A percentile compares a stretch with the other conserved stretches of the same genome.
Conservation (phyloP, 1,284 basidiomycete species). For the Exobasidium cylindrosporum region DNA sequence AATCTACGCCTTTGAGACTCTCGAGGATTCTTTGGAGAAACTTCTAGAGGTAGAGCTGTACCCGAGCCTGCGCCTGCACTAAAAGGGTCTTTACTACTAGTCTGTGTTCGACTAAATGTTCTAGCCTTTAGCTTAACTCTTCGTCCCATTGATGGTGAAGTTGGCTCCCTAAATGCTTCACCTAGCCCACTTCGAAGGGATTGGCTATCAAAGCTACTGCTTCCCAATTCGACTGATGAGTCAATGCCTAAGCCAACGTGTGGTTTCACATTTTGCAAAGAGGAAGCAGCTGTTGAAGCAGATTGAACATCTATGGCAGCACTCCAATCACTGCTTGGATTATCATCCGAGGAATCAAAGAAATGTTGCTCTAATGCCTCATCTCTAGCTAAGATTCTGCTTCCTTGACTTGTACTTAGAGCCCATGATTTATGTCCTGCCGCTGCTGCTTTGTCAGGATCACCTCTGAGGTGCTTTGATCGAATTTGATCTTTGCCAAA, state of each 20-base stretch:
- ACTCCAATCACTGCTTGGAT: background rate
- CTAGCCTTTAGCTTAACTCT: conserved; percentile 9
- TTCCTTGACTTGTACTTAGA: background rate
- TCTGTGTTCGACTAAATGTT: conserved; percentile 21
- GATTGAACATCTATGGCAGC: background rate
- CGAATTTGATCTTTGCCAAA: conserved; percentile 15
- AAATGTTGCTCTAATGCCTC: conserved; percentile 4
- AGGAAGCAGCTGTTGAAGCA: background rate
- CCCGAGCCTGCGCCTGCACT: conserved; percentile 17
- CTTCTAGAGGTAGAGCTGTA: background rate
- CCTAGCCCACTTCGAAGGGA: conserved; percentile 5
- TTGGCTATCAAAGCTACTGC: conserved; percentile 18
- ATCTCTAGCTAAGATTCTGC: background rate
- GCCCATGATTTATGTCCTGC: background rate
- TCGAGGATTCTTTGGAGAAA: conserved; percentile 10
- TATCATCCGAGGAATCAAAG: conserved; percentile 10
- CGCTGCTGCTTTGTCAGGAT: background rate
- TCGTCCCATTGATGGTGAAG: conserved; percentile 10
- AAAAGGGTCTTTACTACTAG: conserved; percentile 24
- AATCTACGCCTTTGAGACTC: conserved; percentile 6
- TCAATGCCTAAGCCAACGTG: conserved; percentile 20
- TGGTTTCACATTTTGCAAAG: background rate
- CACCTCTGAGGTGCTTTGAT: conserved; percentile 11
- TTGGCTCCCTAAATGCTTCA: conserved; percentile 9
- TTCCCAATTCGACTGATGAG: conserved; percentile 8